Percentiles rank a stretch among this genome's conserved stretches.
Conservation (phyloP, 192 early-diverging fungal genomes). For the Coemansia sp. region DNA sequence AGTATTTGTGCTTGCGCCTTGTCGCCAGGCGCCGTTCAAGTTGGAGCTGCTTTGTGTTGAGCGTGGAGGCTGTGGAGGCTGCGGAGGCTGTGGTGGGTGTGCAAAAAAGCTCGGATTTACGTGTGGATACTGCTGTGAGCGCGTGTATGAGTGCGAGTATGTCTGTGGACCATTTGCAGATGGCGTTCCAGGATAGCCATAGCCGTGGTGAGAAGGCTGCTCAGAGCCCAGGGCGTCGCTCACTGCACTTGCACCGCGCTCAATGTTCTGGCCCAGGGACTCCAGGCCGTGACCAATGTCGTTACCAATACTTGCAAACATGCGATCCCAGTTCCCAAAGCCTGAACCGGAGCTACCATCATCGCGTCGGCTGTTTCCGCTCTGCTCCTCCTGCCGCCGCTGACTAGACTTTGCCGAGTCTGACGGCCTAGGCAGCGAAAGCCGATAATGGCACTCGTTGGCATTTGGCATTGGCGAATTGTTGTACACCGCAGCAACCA, state of each 20-base stretch:
- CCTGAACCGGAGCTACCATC: not conserved
- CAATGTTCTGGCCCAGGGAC: constrained; percentile 29
- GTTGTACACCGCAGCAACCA: constrained; percentile 37
- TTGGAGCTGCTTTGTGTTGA: constrained; percentile 15
- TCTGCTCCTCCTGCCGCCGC: constrained; percentile 5
- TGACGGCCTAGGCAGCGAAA: constrained; percentile 37
- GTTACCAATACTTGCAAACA: constrained; percentile 41
- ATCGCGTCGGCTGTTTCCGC: not conserved
- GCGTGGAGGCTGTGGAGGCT: constrained; percentile 20
- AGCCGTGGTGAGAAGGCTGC: not conserved
- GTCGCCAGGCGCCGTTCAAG: not conserved
- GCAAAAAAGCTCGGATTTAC: not conserved
- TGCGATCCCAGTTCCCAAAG: constrained; percentile 35
- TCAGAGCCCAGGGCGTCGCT: constrained; percentile 9
- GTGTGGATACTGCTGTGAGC: constrained; percentile 11
- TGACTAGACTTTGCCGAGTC: not conserved
- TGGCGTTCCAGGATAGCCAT: not conserved
- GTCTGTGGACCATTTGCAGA: constrained; percentile 14
- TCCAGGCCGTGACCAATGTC: constrained; percentile 49
- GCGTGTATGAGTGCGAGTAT: constrained; percentile 21
- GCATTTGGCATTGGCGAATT: constrained; percentile 48
- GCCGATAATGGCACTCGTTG: constrained; percentile 38
- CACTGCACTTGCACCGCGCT: constrained; percentile 13
- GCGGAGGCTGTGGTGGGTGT: constrained; percentile 14
- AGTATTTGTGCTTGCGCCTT: not conserved